Evolutionary conservation across 2,329 filamentous ascomycete species (phyloP), one percentile per base, ranked within the genome.

Genomic region (Diplodia mutila): DNA sequence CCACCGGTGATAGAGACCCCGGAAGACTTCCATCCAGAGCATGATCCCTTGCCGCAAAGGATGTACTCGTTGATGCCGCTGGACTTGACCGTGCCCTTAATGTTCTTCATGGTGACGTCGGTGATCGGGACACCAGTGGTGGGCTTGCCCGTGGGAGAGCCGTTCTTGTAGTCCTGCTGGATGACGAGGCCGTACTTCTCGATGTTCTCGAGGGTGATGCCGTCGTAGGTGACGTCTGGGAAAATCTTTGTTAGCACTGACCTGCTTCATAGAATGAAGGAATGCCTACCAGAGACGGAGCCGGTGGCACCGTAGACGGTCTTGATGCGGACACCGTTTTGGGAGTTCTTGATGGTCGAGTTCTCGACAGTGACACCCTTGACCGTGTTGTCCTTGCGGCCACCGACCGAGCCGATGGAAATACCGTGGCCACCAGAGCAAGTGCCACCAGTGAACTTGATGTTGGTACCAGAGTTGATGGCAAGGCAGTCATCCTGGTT

Each of bases 401-500:
- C 83, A 32, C 85, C 84, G 12, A 87, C 82, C 3, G 82, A 84
- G 37, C 85, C 84, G 70, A 88, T 85, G 48, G 83, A 85, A 8
- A 88, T 75, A 55, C 85, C 85, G 71, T 85, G 83, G 16, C 82
- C 82, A 32, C 83, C 82, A 4, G 78, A 76, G 71, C 82, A 85
- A 23, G 78, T 75, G 21, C 52, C 18, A 6, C n/a, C 37, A 14
- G 32, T 32, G 23, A 65, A 67, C 32, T 14, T 59, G 51, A 68
- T 66, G 52, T 68, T 53, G 14, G 76, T 80, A 63, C 84, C 84
- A 3, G 82, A 85, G 76, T 85, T 86, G 69, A 86, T 75, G 18
- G 84, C 85, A 9, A 86, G 74, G 70, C 85, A 86, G 72, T 86
- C 85, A 69, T 86, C 85, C 75, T 86, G 85, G 75, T 86, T 86